Evolutionary conservation across 2,329 filamentous ascomycete species (phyloP).

Genomic region (Microsporum ferrugineum): DNA sequence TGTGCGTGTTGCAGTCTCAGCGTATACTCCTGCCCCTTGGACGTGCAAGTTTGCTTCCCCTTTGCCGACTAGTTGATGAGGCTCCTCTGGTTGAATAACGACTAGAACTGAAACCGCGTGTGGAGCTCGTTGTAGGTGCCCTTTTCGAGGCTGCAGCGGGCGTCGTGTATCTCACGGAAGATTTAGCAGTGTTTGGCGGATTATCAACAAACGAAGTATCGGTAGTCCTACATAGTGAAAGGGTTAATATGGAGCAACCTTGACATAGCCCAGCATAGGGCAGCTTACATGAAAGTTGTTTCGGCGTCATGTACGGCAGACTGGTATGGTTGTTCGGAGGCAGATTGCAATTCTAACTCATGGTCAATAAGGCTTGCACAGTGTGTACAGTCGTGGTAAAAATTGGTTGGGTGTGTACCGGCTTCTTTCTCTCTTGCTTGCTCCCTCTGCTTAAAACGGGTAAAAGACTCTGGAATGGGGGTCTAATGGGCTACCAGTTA

Average conservation of each 20-base stretch:
- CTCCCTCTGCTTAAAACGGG: conserved; percentile 46
- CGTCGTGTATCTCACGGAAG: conserved; percentile 24
- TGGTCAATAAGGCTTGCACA: neutral
- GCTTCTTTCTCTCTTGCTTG: conserved; percentile 26
- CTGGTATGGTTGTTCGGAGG: neutral
- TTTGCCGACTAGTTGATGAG: conserved; percentile 20
- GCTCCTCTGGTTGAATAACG: conserved; percentile 30
- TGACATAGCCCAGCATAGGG: no score
- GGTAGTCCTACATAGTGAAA: conserved; percentile 66
- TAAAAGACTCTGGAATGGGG: conserved; percentile 73
- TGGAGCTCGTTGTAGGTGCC: conserved; percentile 16
- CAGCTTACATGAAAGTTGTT: conserved; percentile 68
- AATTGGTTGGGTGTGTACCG: neutral
- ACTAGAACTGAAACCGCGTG: conserved; percentile 20
- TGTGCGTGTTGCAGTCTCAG: conserved; percentile 16
- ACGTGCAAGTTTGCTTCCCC: conserved; percentile 21
- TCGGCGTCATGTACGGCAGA: conserved; percentile 46
- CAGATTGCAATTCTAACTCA: neutral
- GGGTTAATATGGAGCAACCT: conserved; percentile 77
- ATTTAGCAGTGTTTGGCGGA: conserved; percentile 48
- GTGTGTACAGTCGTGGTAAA: neutral
- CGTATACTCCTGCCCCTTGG: conserved; percentile 31
- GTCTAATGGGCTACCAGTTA: conserved; percentile 41
- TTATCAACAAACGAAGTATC: conserved; percentile 88
- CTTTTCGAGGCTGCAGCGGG: conserved; percentile 17